phyloP scores from a whole-genome alignment of 192 early-diverging fungal species.

The Podochytrium sp. region DNA sequence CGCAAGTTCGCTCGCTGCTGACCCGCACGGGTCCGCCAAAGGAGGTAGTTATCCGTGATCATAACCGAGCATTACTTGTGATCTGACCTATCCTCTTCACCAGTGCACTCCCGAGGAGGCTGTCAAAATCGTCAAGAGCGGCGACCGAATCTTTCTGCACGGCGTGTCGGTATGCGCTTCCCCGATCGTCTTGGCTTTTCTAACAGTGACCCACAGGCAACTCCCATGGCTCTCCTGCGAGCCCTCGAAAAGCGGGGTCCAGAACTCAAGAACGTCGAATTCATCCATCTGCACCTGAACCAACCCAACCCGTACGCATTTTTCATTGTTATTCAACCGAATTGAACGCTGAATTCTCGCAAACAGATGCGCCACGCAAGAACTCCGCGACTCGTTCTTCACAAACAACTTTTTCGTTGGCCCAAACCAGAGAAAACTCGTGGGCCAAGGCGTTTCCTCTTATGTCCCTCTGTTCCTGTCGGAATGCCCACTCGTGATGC shows the following conservation, averaged over 20 bases:
- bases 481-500: slow-evolving; percentile 43
- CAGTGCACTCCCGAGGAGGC: slow-evolving; percentile 46
- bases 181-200: background rate
- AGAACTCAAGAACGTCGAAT: slow-evolving; percentile 42
- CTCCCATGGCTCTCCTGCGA: slow-evolving; percentile 4
- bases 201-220: background rate
- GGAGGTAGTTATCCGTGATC: background rate
- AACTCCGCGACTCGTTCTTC: slow-evolving; percentile 36
- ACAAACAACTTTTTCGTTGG: slow-evolving; percentile 57
- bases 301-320: slow-evolving; percentile 43
- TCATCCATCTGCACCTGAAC: slow-evolving; percentile 52
- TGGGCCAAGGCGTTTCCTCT: slow-evolving; percentile 36
- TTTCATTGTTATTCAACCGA: background rate
- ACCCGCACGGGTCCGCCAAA: slow-evolving; percentile 15
- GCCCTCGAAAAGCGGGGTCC: slow-evolving; percentile 39
- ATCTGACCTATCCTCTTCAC: background rate
- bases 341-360: background rate
- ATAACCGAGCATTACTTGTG: background rate
- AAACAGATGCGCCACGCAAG: slow-evolving; percentile 9
- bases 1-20: slow-evolving; percentile 1
- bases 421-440: slow-evolving; percentile 38
- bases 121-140: slow-evolving; percentile 37
- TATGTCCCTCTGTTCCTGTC: slow-evolving; percentile 50
- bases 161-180: slow-evolving; percentile 33
- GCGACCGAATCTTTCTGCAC: slow-evolving; percentile 49